Conservation (phyloP, 495 filamentous ascomycete species). For the Xylaria longipes region DNA sequence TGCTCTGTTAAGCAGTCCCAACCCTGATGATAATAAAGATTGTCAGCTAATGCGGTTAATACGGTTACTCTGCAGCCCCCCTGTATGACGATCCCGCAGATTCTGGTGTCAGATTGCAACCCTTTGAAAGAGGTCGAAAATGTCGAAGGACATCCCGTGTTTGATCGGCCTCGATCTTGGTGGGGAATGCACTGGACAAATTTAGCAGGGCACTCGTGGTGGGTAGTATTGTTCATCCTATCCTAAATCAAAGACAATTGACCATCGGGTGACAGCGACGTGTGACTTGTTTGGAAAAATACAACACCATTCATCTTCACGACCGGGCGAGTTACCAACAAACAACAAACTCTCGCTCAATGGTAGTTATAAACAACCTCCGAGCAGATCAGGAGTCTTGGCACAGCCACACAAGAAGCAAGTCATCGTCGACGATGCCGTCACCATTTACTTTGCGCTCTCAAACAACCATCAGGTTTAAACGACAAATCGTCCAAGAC, state of each 20-base stretch:
- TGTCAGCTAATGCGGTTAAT: neutral
- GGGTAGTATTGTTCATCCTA: neutral
- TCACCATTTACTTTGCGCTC: neutral
- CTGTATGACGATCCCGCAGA: slow-evolving; percentile 38
- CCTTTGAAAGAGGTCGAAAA: slow-evolving; percentile 19
- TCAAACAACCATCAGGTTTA: neutral
- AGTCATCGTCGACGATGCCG: neutral
- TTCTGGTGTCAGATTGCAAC: slow-evolving; percentile 29
- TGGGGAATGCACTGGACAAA: neutral
- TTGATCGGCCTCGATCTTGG: slow-evolving; percentile 9
- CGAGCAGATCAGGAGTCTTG: slow-evolving; percentile 41
- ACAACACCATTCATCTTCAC: neutral
- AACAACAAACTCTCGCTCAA: neutral
- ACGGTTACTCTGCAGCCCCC: neutral
- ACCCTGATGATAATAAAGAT: neutral
- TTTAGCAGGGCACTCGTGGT: neutral
- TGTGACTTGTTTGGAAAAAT: neutral
- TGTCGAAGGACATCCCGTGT: slow-evolving; percentile 16
- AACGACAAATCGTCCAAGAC: neutral
- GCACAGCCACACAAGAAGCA: slow-evolving; percentile 16
- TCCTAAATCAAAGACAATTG: neutral
- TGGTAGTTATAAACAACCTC: slow-evolving; percentile 10
- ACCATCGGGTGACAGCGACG: neutral
- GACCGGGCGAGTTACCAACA: neutral
- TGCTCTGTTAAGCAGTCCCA: neutral